Conservation (phyloP, 1,284 basidiomycete genomes). For the Ganoderma sinense region DNA sequence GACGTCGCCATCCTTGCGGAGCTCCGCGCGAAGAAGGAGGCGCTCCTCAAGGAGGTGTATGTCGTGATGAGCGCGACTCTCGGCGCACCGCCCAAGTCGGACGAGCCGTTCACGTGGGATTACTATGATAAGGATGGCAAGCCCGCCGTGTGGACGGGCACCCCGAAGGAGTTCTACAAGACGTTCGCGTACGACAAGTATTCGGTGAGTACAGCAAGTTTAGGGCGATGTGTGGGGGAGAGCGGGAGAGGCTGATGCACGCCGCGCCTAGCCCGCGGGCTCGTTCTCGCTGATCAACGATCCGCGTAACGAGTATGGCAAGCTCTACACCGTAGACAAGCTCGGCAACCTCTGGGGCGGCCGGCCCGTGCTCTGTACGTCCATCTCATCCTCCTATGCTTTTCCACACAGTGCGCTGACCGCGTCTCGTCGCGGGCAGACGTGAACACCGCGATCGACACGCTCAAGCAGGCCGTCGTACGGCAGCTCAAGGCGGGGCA, state of each 20-base stretch:
- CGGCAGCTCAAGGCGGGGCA: conserved; percentile 89
- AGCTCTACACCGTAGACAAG: conserved; percentile 92
- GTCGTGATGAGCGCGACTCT: conserved; percentile 87
- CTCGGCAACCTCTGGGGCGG: conserved; percentile 94
- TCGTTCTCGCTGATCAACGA: conserved; percentile 96
- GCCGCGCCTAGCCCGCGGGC: conserved; percentile 52
- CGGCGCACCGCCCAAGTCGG: conserved; percentile 82
- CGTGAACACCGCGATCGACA: conserved; percentile 87
- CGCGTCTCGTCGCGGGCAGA: conserved; percentile 55
- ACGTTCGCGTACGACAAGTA: conserved; percentile 54
- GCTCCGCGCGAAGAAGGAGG: conserved; percentile 83
- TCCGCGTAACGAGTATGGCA: conserved; percentile 84
- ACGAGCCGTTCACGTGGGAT: conserved; percentile 85
- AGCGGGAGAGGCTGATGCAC: not conserved
- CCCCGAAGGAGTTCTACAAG: conserved; percentile 82
- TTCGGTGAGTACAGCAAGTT: conserved; percentile 49
- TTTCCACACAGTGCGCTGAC: not conserved
- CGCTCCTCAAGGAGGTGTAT: conserved; percentile 87
- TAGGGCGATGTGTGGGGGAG: not conserved
- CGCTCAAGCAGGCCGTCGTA: conserved; percentile 84
- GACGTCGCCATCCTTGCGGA: conserved; percentile 54
- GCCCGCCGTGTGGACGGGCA: conserved; percentile 79
- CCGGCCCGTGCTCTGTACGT: conserved; percentile 81
- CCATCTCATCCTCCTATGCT: not conserved
- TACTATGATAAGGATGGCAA: conserved; percentile 87